These are phyloP conservation scores for Wickerhamomyces bovis DNA, from an alignment of 805 yeast species.

Conservation along the genomic window DNA sequence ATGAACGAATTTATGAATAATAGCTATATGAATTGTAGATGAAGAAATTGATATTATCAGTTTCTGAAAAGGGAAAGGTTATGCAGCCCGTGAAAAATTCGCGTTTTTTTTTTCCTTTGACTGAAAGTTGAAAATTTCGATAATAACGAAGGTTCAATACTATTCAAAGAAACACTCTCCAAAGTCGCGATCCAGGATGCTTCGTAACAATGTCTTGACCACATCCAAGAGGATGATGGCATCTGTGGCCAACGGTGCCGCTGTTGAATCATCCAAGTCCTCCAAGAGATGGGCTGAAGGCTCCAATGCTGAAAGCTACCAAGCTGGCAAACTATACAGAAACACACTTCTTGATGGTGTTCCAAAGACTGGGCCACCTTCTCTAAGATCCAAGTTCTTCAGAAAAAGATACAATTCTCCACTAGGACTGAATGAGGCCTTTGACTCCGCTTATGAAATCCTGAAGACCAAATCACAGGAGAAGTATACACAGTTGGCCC, in stretches of 20 bases:
- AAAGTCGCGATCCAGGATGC: not conserved
- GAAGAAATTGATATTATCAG: too few species aligned
- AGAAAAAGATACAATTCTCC: constrained; percentile 61
- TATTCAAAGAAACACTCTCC: not conserved
- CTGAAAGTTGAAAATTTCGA: not conserved
- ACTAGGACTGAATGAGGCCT: constrained; percentile 61
- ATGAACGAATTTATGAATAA: constrained; percentile 4
- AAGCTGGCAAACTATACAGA: constrained; percentile 18
- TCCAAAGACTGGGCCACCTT: constrained; percentile 43
- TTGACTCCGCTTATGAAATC: constrained; percentile 58
- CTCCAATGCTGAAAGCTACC: constrained; percentile 21
- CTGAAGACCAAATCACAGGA: constrained; percentile 45
- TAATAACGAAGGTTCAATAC: not conserved
- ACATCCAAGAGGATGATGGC: constrained; percentile 12
- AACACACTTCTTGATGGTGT: constrained; percentile 29
- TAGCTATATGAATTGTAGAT: not conserved
- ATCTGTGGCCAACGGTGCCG: constrained; percentile 4
- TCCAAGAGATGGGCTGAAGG: constrained; percentile 26
- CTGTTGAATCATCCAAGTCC: not conserved
- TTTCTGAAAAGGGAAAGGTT: not conserved
- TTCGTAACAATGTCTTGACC: constrained; percentile 7
- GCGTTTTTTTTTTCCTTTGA: not conserved
- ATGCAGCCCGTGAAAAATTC: not conserved
- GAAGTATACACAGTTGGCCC: constrained; percentile 34
- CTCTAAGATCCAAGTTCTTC: constrained; percentile 37